A percentile compares a stretch with the other conserved stretches of the same genome.
These are phyloP conservation scores for Aspergillus fumigatiaffinis DNA, from an alignment of 2,329 filamentous ascomycete genomes.

Conservation along the genomic window DNA sequence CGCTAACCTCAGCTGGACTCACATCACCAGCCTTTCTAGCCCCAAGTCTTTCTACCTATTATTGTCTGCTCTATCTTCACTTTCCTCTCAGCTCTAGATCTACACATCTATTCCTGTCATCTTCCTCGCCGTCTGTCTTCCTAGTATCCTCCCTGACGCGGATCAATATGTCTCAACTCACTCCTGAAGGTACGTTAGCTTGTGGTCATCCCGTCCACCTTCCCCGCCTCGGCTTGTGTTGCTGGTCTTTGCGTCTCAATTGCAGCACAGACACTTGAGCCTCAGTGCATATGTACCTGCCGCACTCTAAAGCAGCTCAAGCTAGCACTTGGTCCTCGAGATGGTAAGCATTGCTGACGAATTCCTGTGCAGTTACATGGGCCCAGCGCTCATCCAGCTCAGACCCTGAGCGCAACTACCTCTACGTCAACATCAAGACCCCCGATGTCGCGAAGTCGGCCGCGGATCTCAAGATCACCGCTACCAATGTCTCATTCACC, in stretches of 20 bases:
- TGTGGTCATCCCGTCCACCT: constrained; percentile 18
- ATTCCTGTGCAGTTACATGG: constrained; percentile 71
- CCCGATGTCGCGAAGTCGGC: constrained; percentile 74
- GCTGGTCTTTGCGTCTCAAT: constrained; percentile 7
- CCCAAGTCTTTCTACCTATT: constrained; percentile 2
- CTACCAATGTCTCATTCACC: constrained; percentile 72
- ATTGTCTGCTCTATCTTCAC: background rate
- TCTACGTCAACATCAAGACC: constrained; percentile 88
- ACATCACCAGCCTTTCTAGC: constrained; percentile 9
- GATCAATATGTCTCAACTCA: constrained; percentile 30
- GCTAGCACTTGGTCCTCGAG: constrained; percentile 3
- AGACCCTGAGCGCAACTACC: constrained; percentile 83
- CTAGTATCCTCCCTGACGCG: constrained; percentile 5
- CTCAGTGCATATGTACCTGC: background rate
- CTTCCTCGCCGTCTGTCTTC: constrained; percentile 5
- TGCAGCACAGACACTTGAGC: background rate
- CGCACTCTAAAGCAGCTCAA: background rate
- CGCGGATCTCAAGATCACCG: constrained; percentile 78
- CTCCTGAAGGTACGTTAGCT: constrained; percentile 45
- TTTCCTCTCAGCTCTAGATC: background rate
- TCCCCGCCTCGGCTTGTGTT: constrained; percentile 25
- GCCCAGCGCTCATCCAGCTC: constrained; percentile 85
- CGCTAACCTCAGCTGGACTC: constrained; percentile 15
- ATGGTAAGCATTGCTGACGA: background rate
- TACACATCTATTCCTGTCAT: background rate